Base-by-base conservation (phyloP, 495 filamentous ascomycete genomes). In the Cercophora newfieldiana region DNA sequence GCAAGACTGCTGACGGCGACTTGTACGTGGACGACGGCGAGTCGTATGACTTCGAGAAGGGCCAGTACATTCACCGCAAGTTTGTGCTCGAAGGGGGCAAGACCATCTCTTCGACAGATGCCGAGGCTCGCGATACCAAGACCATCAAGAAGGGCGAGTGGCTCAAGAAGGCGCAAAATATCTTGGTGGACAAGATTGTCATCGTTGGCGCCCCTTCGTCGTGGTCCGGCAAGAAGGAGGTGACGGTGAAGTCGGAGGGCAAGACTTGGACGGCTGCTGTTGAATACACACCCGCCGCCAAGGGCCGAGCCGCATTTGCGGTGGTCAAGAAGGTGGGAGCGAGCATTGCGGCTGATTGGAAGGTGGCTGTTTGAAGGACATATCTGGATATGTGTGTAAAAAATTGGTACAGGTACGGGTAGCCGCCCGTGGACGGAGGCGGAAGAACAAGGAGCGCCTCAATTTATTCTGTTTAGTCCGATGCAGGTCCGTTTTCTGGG, bases 21-120 rank as follows among this genome's bases (percentile, higher is more conserved):
- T 78, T 99, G 28, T 99, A 98, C 70, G 80, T 96, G 56, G 95
- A 98, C 71, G 95, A 99, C 69, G 96, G 95, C 26, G 93, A 97
- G 79, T 91, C 90, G 0, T 98, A 91, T 66, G 91, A 97, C 48
- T 95, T 91, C 74, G 78, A 96, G 75, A 80, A 85, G 57, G 95
- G 94, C 14, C 91, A 89, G 29, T 96, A 90, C 75, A 91, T 97
- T 65, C 90, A 96, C 78, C 90, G 93, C 47, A 83, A 78, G 37
- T 98, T 98, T 83, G 82, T 82, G 75, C 58, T 80, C 49, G 63
- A 79, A 64, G 66, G 83, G 75, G 53, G 64, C 24, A 81, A 83
- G 3, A 82, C 79, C 1, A 82, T 96, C 16, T 65, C 71, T 19
- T 85, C 84, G 6, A 71, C 76, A 37, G 79, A 82, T 49, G 72